A percentile compares a stretch with the other conserved stretches of the same genome.
Conservation (phyloP, 2,329 filamentous ascomycete species). For the Ophiosphaerella narmari region DNA sequence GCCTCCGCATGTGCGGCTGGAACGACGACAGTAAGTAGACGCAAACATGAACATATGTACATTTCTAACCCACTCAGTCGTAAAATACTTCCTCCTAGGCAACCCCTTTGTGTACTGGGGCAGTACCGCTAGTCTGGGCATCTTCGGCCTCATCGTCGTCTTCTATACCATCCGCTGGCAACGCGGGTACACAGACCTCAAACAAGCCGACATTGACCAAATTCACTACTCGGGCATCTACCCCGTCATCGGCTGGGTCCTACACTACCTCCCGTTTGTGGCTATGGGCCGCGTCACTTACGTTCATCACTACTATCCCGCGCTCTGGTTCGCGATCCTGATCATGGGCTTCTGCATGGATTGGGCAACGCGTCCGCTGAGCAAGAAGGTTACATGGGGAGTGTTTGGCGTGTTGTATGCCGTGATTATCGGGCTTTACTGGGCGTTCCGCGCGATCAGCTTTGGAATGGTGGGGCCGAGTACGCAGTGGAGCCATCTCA, state of each 20-base stretch:
- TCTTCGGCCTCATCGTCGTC: conserved; percentile 71
- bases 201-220: conserved; percentile 79
- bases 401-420: conserved; percentile 78
- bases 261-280: conserved; percentile 95
- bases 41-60: not conserved
- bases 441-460: conserved; percentile 89
- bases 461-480: conserved; percentile 93
- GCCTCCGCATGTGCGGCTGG: conserved; percentile 98
- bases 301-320: conserved; percentile 98
- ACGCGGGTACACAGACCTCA: conserved; percentile 86
- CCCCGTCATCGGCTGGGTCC: conserved; percentile 88
- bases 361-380: conserved; percentile 74
- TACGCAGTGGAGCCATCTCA: conserved; percentile 85
- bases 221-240: conserved; percentile 95
- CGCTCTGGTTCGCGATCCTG: conserved; percentile 95
- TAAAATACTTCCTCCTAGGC: conserved; percentile 98
- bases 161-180: conserved; percentile 97
- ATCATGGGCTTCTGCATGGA: conserved; percentile 86
- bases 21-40: conserved; percentile 70
- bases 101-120: conserved; percentile 98
- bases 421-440: conserved; percentile 78
- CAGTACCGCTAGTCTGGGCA: conserved; percentile 76
- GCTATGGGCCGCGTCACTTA: conserved; percentile 99
- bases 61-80: conserved; percentile 50
- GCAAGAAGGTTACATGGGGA: conserved; percentile 65